Evolutionary conservation across 1,284 basidiomycete genomes (phyloP).

Genomic region (Porphyrellus sp.): DNA sequence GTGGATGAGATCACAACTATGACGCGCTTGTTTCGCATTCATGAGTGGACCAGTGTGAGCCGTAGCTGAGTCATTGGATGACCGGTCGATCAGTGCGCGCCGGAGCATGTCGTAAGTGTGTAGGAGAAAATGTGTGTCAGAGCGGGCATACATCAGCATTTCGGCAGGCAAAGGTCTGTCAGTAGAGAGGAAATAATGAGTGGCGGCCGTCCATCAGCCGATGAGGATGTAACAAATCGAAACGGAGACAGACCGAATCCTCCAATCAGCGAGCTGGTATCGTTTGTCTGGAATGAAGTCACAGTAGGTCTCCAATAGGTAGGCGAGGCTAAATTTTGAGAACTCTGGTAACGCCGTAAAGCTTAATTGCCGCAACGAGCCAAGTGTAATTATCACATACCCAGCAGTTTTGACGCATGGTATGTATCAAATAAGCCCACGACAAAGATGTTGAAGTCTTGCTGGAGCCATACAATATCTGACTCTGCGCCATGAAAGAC

Average conservation of each 20-base stretch:
- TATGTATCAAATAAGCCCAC: slow-evolving; percentile 97
- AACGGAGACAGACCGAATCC: slow-evolving; percentile 64
- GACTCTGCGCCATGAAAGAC: slow-evolving; percentile 94
- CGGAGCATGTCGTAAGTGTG: slow-evolving; percentile 93
- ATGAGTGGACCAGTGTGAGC: slow-evolving; percentile 16
- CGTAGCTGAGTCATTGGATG: slow-evolving; percentile 39
- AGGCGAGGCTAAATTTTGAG: slow-evolving; percentile 79
- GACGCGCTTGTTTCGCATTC: slow-evolving; percentile 8
- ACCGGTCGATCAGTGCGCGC: slow-evolving; percentile 74
- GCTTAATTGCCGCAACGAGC: slow-evolving; percentile 1
- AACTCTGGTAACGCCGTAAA: slow-evolving; percentile 51
- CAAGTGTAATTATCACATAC: slow-evolving; percentile 38
- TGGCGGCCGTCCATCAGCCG: background rate
- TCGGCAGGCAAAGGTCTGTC: slow-evolving; percentile 78
- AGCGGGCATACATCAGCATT: slow-evolving; percentile 91
- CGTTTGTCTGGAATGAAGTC: slow-evolving; percentile 93
- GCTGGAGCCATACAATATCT: slow-evolving; percentile 95
- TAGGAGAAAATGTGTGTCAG: slow-evolving; percentile 93
- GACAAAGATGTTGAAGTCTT: slow-evolving; percentile 91
- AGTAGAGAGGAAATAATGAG: background rate
- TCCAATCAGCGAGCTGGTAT: slow-evolving; percentile 96
- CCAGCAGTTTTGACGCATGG: slow-evolving; percentile 86
- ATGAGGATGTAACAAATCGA: background rate
- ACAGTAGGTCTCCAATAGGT: slow-evolving; percentile 87
- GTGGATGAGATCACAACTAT: slow-evolving; percentile 41